Evolutionary conservation across 148 eudicot species (phyloP), one percentile per base, ranked within the genome.

Genomic region (Gaultheria prostrata): DNA sequence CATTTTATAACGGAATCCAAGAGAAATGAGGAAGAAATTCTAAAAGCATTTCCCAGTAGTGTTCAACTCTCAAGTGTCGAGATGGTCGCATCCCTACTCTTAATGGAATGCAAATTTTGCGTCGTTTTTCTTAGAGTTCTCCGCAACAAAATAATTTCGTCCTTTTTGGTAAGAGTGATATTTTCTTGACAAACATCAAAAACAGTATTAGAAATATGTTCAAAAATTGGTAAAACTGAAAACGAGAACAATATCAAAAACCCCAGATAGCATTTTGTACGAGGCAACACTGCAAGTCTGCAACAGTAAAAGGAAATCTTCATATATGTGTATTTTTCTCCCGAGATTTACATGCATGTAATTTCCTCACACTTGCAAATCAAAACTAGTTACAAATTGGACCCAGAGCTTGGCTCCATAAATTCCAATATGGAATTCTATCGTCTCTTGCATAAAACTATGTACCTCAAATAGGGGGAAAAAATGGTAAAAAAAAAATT

Each of bases 341-440:
- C 20, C 2, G 35, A 76, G 49, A 73, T 73, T 43, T 73, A 73
- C 77, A 76, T 6, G 79, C 48, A 76, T 59, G 65, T 21, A 59
- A 48, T n/a, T 76, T n/a, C 57, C 56, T 45, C 50, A 45, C n/a
- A 0, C 46, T 74, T 6, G 48, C 77, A 75, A 75, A 45, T 75
- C 50, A 21, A 45, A 45, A 28, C 78, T 75, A 3, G 28, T 43
- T 46, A 75, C 78, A 61, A 75, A 20, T 45, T 7, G 26, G 78
- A 45, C 30, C 30, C 17, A 39, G 78, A n/a, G 78, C 32, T n/a
- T 48, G 56, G 77, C 78, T n/a, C 18, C 32, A 76, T 3, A 39
- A 77, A 50, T 26, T 49, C 33, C 49, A 76, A 49, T 11, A 18
- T 14, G 12, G 28, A 76, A 50, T 17, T 77, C 80, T 28, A 14